Evolutionary conservation across 2,329 filamentous ascomycete genomes (phyloP).

Genomic region (Zasmidium citrigriseum): DNA sequence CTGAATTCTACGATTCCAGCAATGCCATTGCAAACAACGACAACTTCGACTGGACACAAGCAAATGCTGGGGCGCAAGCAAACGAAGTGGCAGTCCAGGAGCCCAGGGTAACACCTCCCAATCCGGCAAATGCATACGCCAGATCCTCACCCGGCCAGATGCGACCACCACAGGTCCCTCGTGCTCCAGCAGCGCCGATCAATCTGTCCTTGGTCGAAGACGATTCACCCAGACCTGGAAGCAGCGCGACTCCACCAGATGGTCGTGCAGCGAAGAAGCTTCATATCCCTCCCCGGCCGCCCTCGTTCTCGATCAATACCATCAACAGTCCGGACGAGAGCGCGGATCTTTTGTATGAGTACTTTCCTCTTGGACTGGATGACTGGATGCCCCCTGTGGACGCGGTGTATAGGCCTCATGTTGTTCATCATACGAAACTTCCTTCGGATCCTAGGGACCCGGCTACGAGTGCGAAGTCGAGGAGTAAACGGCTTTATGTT

Average conservation of each 20-base stretch:
- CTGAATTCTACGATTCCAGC: constrained; percentile 39
- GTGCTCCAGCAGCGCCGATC: constrained; percentile 51
- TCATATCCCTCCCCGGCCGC: constrained; percentile 40
- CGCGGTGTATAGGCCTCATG: constrained; percentile 86
- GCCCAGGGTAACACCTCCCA: constrained; percentile 23
- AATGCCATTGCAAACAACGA: constrained; percentile 45
- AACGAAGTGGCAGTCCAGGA: constrained; percentile 43
- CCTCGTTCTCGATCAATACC: constrained; percentile 49
- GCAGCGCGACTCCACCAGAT: constrained; percentile 24
- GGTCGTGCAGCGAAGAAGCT: constrained; percentile 25
- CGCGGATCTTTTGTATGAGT: constrained; percentile 86
- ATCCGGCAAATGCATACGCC: constrained; percentile 26
- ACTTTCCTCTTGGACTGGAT: constrained; percentile 87
- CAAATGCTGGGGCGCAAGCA: constrained; percentile 24
- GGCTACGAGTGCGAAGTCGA: constrained; percentile 23
- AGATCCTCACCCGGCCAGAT: constrained; percentile 55
- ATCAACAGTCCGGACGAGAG: constrained; percentile 70
- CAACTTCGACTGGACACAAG: constrained; percentile 44
- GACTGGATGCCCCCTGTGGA: constrained; percentile 93
- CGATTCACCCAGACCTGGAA: constrained; percentile 43
- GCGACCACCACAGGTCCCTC: constrained; percentile 41
- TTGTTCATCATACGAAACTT: constrained; percentile 79
- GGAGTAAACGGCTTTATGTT: constrained; percentile 48
- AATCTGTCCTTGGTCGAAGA: constrained; percentile 59
- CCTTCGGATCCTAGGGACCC: constrained; percentile 50